Base-by-base conservation (phyloP, 495 filamentous ascomycete genomes). In the Penicillium herquei region DNA sequence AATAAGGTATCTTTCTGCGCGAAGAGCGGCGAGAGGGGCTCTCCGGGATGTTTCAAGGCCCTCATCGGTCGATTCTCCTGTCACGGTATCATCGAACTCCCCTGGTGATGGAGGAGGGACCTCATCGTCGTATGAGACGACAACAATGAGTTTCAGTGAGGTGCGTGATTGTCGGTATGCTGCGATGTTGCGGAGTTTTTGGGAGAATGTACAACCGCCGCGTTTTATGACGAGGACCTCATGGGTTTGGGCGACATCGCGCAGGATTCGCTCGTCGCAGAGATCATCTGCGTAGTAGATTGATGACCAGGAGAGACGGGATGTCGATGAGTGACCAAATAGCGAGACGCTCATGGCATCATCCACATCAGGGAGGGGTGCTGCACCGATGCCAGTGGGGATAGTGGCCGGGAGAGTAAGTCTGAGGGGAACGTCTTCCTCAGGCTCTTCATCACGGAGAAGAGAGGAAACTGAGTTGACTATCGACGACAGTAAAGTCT, bases 181-280 rank as follows among this genome's bases (percentile, higher is more conserved):
- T 11, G 94, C 91, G 37, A 98, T 90, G 59, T 90, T 92, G 21
- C 78, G 78, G 0, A 98, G 75, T 64, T 98, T 98, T 33, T 88
- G 76, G 7, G 80, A 82, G 70, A 98, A 98, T 39, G 78, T 87
- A 72, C 94, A 98, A 3, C 83, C 86, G 16, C 94, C 94, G 17
- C 94, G 87, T 33, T 83, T 86, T 55, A 98, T 80, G 26, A 97
- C 81, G 54, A 98, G 82, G 13, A 97, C 77, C 57, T 96, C 84
- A 69, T 95, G 79, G n/a, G 73, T 75, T 12, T 82, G 83, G 0
- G 82, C 78, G 3, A 86, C 76, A 1, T 79, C 70, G 12, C 81
- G 76, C 0, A 85, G 83, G 0, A 96, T 77, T 14, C 78, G 80
- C 13, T 75, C 70, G 39, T 81, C 62, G 71, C 92, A 96, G 51